Evolutionary conservation across 2,329 filamentous ascomycete genomes (phyloP), one percentile per base, ranked within the genome.

Genomic region (Colletotrichum phormii): DNA sequence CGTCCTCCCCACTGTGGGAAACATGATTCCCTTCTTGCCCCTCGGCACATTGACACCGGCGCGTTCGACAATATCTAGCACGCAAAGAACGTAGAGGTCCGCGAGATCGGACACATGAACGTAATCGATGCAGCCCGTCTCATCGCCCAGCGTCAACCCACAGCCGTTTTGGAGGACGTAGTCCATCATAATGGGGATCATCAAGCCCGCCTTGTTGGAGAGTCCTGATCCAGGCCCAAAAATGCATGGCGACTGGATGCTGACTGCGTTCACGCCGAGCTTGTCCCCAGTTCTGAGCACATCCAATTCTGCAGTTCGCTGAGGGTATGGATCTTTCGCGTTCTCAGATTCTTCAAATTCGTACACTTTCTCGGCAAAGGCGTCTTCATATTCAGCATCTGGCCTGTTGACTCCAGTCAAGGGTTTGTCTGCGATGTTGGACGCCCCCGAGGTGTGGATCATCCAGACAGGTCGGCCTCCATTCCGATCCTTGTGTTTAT

Each of bases 81-180:
- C 37, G 51, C 67, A 67, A 4, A 72, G 68, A 12, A 75, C 65
- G 59, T 75, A 77, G 4, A 76, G 54, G n/a, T 70, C 75, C 18
- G 75, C 75, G 18, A 77, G 74, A 46, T 75, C 75, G 3, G 67
- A 18, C 3, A 77, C 72, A 26, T 77, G 75, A 4, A 76, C 75
- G 60, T 59, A 67, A 54, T 68, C 75, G 42, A 77, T 72, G 24
- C 64, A 63, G 24, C 68, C 74, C 3, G 72, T 64, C 29, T 67
- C 73, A 51, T 77, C 71, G 22, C 74, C 74, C 7, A 75, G 58
- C 18, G 33, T 61, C 60, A 76, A 73, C 12, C 75, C 74, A 64
- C 73, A 69, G 7, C 75, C 75, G 13, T 63, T 58, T 12, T 54
- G 11, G 8, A 77, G 64, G 4, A 77, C 75, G 53, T 75, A 77